Percentiles rank a stretch among this genome's conserved stretches.
phyloP scores from a whole-genome alignment of 2,329 filamentous ascomycete genomes.

The Pestalotiopsis sp. region DNA sequence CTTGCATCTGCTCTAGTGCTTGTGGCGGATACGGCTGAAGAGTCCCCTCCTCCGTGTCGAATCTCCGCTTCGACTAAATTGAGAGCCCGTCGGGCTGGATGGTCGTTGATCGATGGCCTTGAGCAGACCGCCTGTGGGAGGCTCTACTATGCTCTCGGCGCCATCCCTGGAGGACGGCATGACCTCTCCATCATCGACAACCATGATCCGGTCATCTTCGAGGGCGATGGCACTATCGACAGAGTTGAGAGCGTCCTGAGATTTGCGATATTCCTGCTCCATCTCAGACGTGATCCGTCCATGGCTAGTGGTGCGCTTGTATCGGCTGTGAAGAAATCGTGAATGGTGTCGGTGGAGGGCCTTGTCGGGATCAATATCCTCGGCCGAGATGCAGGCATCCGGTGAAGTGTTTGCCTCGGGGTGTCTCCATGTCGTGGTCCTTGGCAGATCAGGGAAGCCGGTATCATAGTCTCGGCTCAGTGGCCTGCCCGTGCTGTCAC shows the following conservation, averaged over 20 bases:
- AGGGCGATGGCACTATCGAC: conserved; percentile 24
- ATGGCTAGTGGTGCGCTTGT: conserved; percentile 49
- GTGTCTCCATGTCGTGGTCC: conserved; percentile 64
- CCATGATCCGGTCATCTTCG: conserved; percentile 19
- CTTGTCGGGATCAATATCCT: conserved; percentile 50
- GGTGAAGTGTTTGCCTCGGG: conserved; percentile 62
- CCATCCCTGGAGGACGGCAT: conserved; percentile 36
- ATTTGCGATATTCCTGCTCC: conserved; percentile 35
- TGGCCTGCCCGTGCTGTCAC: conserved; percentile 12
- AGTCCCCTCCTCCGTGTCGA: conserved; percentile 6
- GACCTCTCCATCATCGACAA: conserved; percentile 17
- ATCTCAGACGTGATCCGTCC: conserved; percentile 44
- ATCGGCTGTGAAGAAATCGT: conserved; percentile 46
- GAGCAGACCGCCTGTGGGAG: conserved; percentile 17
- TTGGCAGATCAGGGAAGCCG: conserved; percentile 37
- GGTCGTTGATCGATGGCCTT: background rate
- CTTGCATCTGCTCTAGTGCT: background rate
- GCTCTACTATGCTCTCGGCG: conserved; percentile 36
- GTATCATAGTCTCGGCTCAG: conserved; percentile 33
- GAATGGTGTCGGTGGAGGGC: conserved; percentile 46
- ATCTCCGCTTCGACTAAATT: conserved; percentile 6
- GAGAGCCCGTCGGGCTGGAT: background rate
- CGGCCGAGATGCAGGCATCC: conserved; percentile 58
- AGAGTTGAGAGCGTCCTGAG: conserved; percentile 19
- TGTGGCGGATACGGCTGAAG: conserved; percentile 5